Evolutionary conservation across 1,284 basidiomycete species (phyloP).

Genomic region (Peniophora sp.): DNA sequence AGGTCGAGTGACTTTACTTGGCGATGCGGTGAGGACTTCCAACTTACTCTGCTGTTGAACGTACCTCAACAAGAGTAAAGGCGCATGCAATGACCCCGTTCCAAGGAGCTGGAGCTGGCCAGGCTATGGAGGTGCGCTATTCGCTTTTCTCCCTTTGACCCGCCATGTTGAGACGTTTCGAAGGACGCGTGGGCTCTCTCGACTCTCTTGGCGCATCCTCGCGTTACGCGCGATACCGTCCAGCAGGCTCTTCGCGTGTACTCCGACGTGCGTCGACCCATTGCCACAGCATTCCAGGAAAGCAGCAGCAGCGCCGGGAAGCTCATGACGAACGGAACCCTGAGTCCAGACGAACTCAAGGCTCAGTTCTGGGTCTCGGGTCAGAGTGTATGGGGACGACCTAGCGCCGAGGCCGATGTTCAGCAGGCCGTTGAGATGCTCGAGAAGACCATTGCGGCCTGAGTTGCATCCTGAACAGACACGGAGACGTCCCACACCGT

Average conservation of each 20-base stretch:
- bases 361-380: too few species aligned
- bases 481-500: too few species aligned
- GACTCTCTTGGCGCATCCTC: background rate
- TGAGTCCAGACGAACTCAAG: too few species aligned
- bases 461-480: background rate
- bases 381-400: too few species aligned
- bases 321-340: too few species aligned
- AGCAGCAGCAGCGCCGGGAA: constrained; percentile 10
- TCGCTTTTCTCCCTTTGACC: background rate
- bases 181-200: background rate
- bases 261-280: background rate
- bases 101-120: constrained; percentile 26
- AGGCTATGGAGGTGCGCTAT: constrained; percentile 23
- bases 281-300: constrained; percentile 10
- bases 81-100: constrained; percentile 26
- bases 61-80: constrained; percentile 4
- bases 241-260: background rate
- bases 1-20: background rate
- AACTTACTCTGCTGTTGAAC: background rate
- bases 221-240: background rate
- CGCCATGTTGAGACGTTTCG: background rate
- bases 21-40: background rate
- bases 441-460: too few species aligned
- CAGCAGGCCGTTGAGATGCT: too few species aligned
- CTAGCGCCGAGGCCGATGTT: too few species aligned